Evolutionary conservation across 2,329 filamentous ascomycete genomes (phyloP).

Genomic region (Alternaria sp.): DNA sequence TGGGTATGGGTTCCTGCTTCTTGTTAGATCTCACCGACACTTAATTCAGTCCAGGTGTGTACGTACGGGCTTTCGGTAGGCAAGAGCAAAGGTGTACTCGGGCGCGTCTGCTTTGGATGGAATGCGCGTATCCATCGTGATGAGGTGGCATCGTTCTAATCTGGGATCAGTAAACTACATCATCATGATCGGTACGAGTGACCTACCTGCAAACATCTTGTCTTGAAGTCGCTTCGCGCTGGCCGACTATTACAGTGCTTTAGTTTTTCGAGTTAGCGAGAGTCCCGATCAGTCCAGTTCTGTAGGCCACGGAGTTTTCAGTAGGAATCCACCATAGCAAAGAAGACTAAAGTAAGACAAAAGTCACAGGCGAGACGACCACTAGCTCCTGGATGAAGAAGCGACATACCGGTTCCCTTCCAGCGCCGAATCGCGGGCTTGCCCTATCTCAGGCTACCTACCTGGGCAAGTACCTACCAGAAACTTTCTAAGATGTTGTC

Average conservation of each 20-base stretch:
- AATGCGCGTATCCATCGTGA: not conserved
- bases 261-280: not conserved
- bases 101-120: not conserved
- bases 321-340: not conserved
- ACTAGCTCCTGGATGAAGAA: not conserved
- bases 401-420: not conserved
- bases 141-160: not conserved
- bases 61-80: not conserved
- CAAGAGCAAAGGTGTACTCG: not conserved
- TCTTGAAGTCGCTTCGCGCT: not conserved
- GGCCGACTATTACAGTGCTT: not conserved
- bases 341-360: not conserved
- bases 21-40: not conserved
- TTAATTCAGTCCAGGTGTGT: fast-evolving
- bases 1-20: not conserved
- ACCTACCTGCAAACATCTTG: not conserved
- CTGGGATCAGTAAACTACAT: not conserved
- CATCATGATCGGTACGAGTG: too few species aligned
- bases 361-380: not conserved
- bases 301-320: not conserved
- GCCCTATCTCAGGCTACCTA: not conserved
- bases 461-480: not conserved
- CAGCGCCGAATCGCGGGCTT: not conserved
- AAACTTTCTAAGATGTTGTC: not conserved
- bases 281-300: not conserved